Conservation (phyloP, 2,329 filamentous ascomycete genomes). For the Hortaea werneckii region DNA sequence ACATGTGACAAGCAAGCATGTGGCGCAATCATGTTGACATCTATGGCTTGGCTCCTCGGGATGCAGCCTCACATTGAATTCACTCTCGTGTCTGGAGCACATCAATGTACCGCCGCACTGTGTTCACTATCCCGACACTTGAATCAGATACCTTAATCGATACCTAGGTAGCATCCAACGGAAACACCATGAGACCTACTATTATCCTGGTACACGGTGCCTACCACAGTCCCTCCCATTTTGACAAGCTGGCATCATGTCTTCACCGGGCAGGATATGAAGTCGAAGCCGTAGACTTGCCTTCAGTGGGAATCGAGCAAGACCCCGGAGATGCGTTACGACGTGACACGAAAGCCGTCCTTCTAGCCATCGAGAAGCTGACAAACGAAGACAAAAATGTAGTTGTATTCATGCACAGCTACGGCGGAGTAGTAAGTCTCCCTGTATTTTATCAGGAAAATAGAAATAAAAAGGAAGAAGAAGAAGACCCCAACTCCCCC, state of each 20-base stretch:
- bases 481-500: too few relatives aligned
- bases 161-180: too few relatives aligned
- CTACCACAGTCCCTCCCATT: not conserved
- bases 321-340: not conserved
- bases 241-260: not conserved
- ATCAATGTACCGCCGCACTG: too few relatives aligned
- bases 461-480: too few relatives aligned
- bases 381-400: not conserved
- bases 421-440: not conserved
- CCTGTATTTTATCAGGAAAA: too few relatives aligned
- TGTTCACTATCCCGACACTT: too few relatives aligned
- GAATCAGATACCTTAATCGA: too few relatives aligned
- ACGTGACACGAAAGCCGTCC: not conserved
- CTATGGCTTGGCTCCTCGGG: too few relatives aligned
- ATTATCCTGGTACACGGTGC: not conserved
- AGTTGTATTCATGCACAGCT: not conserved
- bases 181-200: not conserved
- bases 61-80: too few relatives aligned
- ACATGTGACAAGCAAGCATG: too few relatives aligned
- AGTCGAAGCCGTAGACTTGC: not conserved
- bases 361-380: not conserved
- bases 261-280: not conserved
- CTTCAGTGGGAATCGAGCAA: not conserved
- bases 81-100: too few relatives aligned
- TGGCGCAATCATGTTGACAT: too few relatives aligned